phyloP scores from a whole-genome alignment of 1,284 basidiomycete genomes.

The Fomitopsis betulina region DNA sequence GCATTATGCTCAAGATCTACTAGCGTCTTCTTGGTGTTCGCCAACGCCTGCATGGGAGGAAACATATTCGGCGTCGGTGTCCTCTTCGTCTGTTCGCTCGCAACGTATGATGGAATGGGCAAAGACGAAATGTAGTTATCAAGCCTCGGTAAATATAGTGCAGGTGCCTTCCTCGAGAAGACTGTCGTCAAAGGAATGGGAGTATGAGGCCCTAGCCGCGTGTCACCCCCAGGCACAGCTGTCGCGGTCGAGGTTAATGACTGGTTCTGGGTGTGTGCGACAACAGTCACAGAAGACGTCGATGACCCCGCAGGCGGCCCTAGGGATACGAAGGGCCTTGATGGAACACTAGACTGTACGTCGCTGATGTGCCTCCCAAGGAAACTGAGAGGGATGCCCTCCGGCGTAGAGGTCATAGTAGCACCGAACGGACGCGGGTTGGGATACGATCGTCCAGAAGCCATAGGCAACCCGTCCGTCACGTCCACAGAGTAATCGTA shows the following conservation, averaged over 20 bases:
- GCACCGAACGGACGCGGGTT: background rate
- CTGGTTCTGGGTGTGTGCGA: background rate
- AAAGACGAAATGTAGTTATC: conserved; percentile 51
- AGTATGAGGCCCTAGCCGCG: conserved; percentile 27
- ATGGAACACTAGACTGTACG: background rate
- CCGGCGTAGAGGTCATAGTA: background rate
- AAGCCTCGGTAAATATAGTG: conserved; percentile 54
- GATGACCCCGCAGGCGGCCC: background rate
- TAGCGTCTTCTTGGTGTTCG: conserved; percentile 41
- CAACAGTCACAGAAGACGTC: background rate
- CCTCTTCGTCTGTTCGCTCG: conserved; percentile 24
- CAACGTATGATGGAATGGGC: conserved; percentile 35
- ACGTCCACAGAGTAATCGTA: conserved; percentile 12
- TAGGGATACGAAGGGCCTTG: background rate
- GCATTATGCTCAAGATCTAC: conserved; percentile 58
- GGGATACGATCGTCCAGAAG: conserved; percentile 6
- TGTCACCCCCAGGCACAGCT: conserved; percentile 2
- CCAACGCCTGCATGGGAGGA: conserved; percentile 55
- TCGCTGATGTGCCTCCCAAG: background rate
- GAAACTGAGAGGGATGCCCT: background rate
- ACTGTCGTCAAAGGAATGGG: conserved; percentile 53
- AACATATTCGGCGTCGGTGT: conserved; percentile 39
- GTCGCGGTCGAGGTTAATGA: conserved; percentile 11
- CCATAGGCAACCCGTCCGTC: conserved; percentile 13
- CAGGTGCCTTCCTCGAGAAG: conserved; percentile 51